Conservation (phyloP, 2,329 filamentous ascomycete genomes). For the Alternaria dauci region DNA sequence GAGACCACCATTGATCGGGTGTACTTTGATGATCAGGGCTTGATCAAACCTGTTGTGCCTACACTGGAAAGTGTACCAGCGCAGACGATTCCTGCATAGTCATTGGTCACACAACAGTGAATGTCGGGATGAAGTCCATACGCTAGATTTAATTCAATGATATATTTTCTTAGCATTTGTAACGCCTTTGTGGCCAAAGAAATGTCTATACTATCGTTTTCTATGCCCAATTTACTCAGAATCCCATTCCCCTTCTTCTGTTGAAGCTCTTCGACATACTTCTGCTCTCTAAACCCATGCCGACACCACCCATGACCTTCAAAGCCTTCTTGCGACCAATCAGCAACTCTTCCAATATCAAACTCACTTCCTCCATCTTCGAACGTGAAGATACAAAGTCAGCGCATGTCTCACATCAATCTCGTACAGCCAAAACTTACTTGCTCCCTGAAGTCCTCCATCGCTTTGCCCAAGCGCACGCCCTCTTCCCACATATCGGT, state of each 20-base stretch:
- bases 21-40: conserved; percentile 34
- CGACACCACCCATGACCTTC: background rate
- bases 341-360: conserved; percentile 14
- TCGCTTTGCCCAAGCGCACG: background rate
- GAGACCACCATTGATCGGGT: conserved; percentile 39
- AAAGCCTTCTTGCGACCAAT: conserved; percentile 4
- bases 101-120: background rate
- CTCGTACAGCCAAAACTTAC: too few relatives aligned
- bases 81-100: conserved; percentile 1
- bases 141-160: background rate
- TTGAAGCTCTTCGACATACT: background rate
- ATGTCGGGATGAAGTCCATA: background rate
- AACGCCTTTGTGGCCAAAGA: background rate
- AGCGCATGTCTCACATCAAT: too few relatives aligned
- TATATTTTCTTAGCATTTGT: background rate
- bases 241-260: background rate
- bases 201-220: background rate
- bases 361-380: conserved; percentile 12
- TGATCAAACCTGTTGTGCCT: conserved; percentile 36
- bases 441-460: conserved; percentile 9
- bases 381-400: too few relatives aligned
- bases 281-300: background rate
- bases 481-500: conserved; percentile 8
- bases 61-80: conserved; percentile 34
- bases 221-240: background rate